Evolutionary conservation across 441 rosid species (phyloP), one percentile per base, ranked within the genome.

Genomic region (Flueggea neowawraea): DNA sequence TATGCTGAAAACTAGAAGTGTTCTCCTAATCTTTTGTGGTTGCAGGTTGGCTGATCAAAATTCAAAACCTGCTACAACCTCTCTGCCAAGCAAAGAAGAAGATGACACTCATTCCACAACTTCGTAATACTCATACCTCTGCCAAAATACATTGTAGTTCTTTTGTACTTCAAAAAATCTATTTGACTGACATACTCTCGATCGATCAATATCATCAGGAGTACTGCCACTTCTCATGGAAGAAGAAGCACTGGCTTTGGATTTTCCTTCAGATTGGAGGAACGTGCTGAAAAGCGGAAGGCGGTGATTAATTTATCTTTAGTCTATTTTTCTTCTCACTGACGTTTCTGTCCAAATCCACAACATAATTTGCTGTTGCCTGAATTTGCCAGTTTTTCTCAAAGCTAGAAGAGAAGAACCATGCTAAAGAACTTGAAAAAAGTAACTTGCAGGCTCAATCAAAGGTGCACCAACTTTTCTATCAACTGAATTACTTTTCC

Each of bases 261-360:
- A n/a, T 95, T 95, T 80, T 85, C 95, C 75, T 95, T 91, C 74
- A 86, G 75, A 75, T 85, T 95, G 75, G 92, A 88, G 56, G 92
- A 89, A 71, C 87, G 99, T 45, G 99, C 99, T 67, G 99, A 95
- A 59, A 95, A 79, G 78, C 80, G 99, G 61, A 91, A 65, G 83
- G 98, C 91, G 98, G 99, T 73, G 12, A 78, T 16, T 36, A 12
- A 53, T 56, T 16, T 28, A 58, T 5, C 6, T 51, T 22, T 31
- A n/a, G 31, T 17, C 12, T 11, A 43, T n/a, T 17, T 44, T 28
- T 32, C 44, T 39, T 12, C 12, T 52, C 8, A 13, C 45, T 57
- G 17, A 41, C 44, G 2, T 33, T 50, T 51, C 31, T 10, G 10
- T 49, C 47, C n/a, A 12, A 39, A 12, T 22, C 28, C 28, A 16